A percentile compares a stretch with the other conserved stretches of the same genome.
phyloP scores from a whole-genome alignment of 768 basidiomycete genomes.

The Suillus discolor region DNA sequence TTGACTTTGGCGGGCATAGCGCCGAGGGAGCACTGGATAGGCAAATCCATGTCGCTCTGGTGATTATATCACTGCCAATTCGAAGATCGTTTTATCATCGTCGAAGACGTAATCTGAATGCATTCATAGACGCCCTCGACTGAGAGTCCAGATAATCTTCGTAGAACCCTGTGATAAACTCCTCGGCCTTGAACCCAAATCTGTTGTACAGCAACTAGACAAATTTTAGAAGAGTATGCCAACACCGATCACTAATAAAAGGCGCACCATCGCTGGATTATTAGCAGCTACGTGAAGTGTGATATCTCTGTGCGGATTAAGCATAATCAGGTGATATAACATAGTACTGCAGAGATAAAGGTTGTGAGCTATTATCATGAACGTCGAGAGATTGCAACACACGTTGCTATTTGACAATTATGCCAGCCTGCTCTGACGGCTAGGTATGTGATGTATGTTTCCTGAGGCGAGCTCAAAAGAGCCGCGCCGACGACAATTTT shows the following conservation, averaged over 20 bases:
- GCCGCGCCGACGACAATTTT: conserved; percentile 75
- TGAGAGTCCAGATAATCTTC: conserved; percentile 73
- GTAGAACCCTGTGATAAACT: conserved; percentile 82
- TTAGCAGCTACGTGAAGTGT: conserved; percentile 83
- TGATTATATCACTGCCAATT: background rate
- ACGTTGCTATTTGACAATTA: conserved; percentile 79
- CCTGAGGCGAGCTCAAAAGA: conserved; percentile 75
- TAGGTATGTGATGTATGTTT: conserved; percentile 84
- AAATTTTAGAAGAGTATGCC: background rate
- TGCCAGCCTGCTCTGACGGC: conserved; percentile 83
- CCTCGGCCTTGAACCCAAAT: conserved; percentile 88
- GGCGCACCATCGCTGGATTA: conserved; percentile 72
- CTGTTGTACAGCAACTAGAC: conserved; percentile 76
- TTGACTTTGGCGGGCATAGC: background rate
- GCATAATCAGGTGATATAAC: conserved; percentile 72
- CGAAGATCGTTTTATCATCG: conserved; percentile 35
- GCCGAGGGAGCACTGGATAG: background rate
- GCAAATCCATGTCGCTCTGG: background rate
- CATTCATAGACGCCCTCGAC: conserved; percentile 78
- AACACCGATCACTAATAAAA: conserved; percentile 7
- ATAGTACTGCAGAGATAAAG: conserved; percentile 51
- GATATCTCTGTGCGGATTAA: conserved; percentile 77
- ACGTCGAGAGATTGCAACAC: conserved; percentile 15
- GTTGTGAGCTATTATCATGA: background rate
- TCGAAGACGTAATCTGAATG: conserved; percentile 74